Percentiles rank a stretch among this genome's conserved stretches.
Conservation (phyloP, 2,329 filamentous ascomycete species). For the Dothiorella sarmentorum region DNA sequence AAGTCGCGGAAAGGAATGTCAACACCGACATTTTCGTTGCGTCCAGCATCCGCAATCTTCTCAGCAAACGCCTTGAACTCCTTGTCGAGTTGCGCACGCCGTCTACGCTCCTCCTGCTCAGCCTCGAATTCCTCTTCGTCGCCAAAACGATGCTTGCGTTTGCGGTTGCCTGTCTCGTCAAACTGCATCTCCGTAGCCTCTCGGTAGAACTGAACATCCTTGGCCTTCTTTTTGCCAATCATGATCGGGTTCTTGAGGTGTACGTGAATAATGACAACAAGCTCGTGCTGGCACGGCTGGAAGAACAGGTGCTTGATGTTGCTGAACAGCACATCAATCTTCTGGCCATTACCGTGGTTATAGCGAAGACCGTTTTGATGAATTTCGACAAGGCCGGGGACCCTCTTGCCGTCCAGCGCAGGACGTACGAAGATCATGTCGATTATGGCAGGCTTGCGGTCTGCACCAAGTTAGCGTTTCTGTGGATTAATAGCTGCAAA, state of each 20-base stretch:
- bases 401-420: constrained; percentile 92
- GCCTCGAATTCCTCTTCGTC: constrained; percentile 99
- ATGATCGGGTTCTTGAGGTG: constrained; percentile 98
- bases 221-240: constrained; percentile 98
- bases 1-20: constrained; percentile 97
- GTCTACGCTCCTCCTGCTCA: constrained; percentile 91
- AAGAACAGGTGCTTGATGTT: constrained; percentile 99
- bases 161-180: constrained; percentile 96
- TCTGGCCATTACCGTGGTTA: constrained; percentile 68
- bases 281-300: constrained; percentile 91
- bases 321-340: constrained; percentile 92
- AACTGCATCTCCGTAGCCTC: constrained; percentile 99
- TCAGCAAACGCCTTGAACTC: constrained; percentile 95
- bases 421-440: constrained; percentile 95
- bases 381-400: constrained; percentile 93
- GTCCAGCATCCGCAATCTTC: constrained; percentile 94
- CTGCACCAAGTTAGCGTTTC: constrained; percentile 41
- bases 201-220: constrained; percentile 96
- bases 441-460: constrained; percentile 83
- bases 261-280: constrained; percentile 97
- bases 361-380: constrained; percentile 99
- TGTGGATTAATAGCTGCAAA: not conserved
- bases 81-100: constrained; percentile 86
- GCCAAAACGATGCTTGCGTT: constrained; percentile 94
- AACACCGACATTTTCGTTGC: constrained; percentile 84